Base-by-base conservation (phyloP, 495 filamentous ascomycete genomes). In the Xylaria acuta region DNA sequence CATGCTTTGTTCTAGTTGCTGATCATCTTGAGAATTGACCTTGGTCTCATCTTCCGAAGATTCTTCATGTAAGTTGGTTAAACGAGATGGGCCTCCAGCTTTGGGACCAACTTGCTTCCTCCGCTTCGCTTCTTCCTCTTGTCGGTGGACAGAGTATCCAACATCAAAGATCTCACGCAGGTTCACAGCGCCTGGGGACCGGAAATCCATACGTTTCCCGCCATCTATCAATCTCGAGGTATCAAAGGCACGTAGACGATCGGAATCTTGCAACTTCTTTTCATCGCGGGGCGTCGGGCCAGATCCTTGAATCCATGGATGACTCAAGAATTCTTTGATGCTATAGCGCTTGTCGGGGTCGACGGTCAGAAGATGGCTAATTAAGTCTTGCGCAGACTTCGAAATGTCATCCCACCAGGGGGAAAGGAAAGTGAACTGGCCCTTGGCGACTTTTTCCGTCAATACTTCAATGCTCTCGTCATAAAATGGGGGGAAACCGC, bases 351-450 rank as follows among this genome's bases (percentile, higher is more conserved):
- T 93, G 59, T 95, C 92, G 4, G 95, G 95, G 78, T 98, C 94
- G 66, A 98, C 95, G 25, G 93, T 95, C 54, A 98, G 86, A 5
- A 99, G 90, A 80, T 98, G 96, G 0, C 93, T 93, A 62, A 99
- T 94, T 6, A 99, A 82, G 76, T 99, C 97, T 79, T 98, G 93
- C 1, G 96, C 96, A 0, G 93, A 90, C 81, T 97, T 95, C 73
- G 95, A 97, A 71, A 98, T 98, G 72, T 98, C 94, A 76, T 99
- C 96, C 96, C 96, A 99, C 96, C 96, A 99, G 1, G 96, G 96
- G 14, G 95, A 98, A 8, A 98, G 86, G 86, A 99, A 99, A 8
- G 97, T 98, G 79, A 96, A 99, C 83, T 98, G 94, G 14, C 97
- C 96, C 67, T 93, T 90, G 6, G 96, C 96, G 36, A 99, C 96